Percentiles rank a stretch among this genome's conserved stretches.
Evolutionary conservation across 1,139 yeast genomes (phyloP).

Genomic region (Casaregolazyma suthepensis): DNA sequence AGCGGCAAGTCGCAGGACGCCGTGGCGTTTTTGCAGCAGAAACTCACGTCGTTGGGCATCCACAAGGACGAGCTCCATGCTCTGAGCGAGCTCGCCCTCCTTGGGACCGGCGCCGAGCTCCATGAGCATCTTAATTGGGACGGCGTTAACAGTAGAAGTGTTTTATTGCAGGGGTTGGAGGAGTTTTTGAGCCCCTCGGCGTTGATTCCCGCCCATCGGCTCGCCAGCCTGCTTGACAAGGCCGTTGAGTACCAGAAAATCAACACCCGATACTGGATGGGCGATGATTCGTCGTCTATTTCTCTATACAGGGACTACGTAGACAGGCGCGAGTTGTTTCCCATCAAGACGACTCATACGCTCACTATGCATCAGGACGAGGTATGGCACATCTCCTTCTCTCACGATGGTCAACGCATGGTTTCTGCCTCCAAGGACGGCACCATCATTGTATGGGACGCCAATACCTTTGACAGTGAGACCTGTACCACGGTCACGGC

Average conservation of each 20-base stretch:
- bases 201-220: conserved; percentile 47
- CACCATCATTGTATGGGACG: conserved; percentile 61
- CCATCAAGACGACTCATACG: conserved; percentile 36
- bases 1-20: conserved; percentile 35
- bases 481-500: conserved; percentile 45
- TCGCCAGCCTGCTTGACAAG: conserved; percentile 42
- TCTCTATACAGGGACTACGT: conserved; percentile 31
- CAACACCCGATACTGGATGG: conserved; percentile 35
- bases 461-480: conserved; percentile 34
- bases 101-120: conserved; percentile 31
- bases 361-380: conserved; percentile 60
- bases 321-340: conserved; percentile 40
- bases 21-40: conserved; percentile 38
- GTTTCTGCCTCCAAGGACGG: conserved; percentile 76
- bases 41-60: conserved; percentile 16
- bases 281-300: conserved; percentile 14
- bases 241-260: conserved; percentile 45
- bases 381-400: conserved; percentile 78
- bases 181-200: conserved; percentile 45
- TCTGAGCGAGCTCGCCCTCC: conserved; percentile 35
- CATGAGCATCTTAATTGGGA: conserved; percentile 35
- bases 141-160: conserved; percentile 36
- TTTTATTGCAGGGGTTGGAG: conserved; percentile 41
- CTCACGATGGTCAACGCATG: conserved; percentile 67
- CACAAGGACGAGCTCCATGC: conserved; percentile 28